Evolutionary conservation across 228 moss, liverwort and hornwort species (phyloP).

Genomic region (Sphagnum magellanicum): DNA sequence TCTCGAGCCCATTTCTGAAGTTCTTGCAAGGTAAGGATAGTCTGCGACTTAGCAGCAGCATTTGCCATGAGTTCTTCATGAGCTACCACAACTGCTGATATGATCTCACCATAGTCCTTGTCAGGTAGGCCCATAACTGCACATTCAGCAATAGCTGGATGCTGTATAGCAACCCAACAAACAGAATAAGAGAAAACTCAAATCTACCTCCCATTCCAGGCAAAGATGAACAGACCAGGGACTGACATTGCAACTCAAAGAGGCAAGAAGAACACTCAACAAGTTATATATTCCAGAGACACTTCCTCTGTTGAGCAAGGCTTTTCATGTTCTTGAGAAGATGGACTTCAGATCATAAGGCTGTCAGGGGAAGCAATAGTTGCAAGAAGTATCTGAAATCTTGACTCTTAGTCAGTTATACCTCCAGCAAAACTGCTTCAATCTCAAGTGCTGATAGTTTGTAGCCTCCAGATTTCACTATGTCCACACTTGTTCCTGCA

Average conservation of each 20-base stretch:
- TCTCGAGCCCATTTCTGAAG: conserved; percentile 64
- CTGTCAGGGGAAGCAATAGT: too few relatives aligned
- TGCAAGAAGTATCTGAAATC: too few relatives aligned
- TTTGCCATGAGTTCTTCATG: conserved; percentile 54
- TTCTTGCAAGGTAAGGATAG: conserved; percentile 57
- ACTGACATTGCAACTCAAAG: too few relatives aligned
- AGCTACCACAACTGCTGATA: conserved; percentile 72
- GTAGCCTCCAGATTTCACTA: conserved; percentile 93
- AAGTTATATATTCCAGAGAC: too few relatives aligned
- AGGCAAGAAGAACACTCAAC: too few relatives aligned
- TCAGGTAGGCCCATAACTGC: conserved; percentile 91
- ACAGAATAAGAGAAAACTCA: background rate
- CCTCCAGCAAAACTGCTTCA: conserved; percentile 83
- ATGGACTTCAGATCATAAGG: too few relatives aligned
- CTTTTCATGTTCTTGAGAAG: too few relatives aligned
- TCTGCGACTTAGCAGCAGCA: conserved; percentile 57
- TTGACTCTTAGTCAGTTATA: conserved; percentile 6
- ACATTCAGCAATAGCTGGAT: conserved; percentile 90
- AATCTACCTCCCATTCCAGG: background rate
- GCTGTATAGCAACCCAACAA: conserved; percentile 29
- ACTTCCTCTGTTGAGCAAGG: too few relatives aligned
- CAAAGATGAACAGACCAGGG: too few relatives aligned
- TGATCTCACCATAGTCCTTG: conserved; percentile 73
- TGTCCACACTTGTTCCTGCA: conserved; percentile 95
- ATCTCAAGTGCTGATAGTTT: conserved; percentile 96